Evolutionary conservation across 2,329 filamentous ascomycete genomes (phyloP), one percentile per base, ranked within the genome.

Genomic region (Pseudohalonectria lignicola): DNA sequence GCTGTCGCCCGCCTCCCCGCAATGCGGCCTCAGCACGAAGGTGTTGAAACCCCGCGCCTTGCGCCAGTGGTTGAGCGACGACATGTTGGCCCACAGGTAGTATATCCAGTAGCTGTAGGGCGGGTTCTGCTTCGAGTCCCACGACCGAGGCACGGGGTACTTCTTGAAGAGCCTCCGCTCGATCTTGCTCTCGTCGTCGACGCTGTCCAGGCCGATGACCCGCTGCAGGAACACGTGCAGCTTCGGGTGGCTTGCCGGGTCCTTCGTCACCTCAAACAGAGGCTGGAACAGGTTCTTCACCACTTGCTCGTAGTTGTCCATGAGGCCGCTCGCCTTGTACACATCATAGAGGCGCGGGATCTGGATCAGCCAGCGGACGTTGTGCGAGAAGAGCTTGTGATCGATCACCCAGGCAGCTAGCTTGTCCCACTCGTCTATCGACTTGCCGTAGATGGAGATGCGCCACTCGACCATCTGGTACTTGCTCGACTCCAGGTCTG

Each of bases 391-490:
- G 31, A 98, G 71, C 63, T 95, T 96, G 67, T 96, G 94, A 64
- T 96, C 90, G 13, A 96, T 79, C 7, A 98, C 87, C 92, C 92
- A 98, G 5, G 84, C 86, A 4, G 92, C 92, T 37, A 98, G 75
- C 55, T 94, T 98, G 54, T 96, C 90, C 92, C 92, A 98, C 59
- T 98, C 92, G 45, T 94, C 81, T 30, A 94, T 71, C 3, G 82
- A 83, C 54, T 86, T 84, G 45, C 92, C 92, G 52, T 98, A 98
- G 46, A 98, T 86, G 18, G 88, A 95, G 48, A 98, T 94, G 31
- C 92, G 86, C 88, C 93, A 98, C 63, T 98, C 92, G 2, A 92
- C 92, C 84, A 98, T 95, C 57, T 98, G 92, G 54, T 98, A 98
- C 59, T 98, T 98, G 74, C 88, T 95, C 35, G 90, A 94, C 59